Base-by-base conservation (phyloP, 2,329 filamentous ascomycete genomes). In the Venturia oleaginea region DNA sequence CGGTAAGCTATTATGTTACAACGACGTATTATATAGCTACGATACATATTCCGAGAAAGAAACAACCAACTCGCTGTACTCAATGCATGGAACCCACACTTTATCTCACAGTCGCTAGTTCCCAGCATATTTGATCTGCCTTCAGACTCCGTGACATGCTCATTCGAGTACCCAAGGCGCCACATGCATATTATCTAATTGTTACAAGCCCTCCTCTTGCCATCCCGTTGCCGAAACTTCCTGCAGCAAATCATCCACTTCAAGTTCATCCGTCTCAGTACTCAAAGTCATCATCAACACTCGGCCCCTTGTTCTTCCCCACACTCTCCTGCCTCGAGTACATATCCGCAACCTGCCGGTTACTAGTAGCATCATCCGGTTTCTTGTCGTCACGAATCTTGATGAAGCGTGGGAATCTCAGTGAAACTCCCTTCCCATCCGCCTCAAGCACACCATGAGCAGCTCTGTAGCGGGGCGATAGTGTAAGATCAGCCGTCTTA, bases 201-300 rank as follows among this genome's bases (percentile, higher is more conserved):
- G 38, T 17, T 15, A 2, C 5, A 40, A 13, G 38, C 38, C 38
- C 17, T 15, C 17, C 13, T 1, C 4, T 40, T 10, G 8, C 11
- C 38, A 40, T 40, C 38, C 13, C 17, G 17, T 15, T 40, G 7
- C 22, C 22, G 10, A 22, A 15, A 51, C 27, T 3, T 10, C 15
- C 22, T 5, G 8, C 46, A 3, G 6, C 24, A 8, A 27, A 27
- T 10, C 19, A 10, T 10, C 43, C 43, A 22, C 5, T n/a, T n/a
- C n/a, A n/a, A 2, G 38, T 11, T 40, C 38, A 15, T 13, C 17
- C 15, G 10, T 22, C 6, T 51, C 22, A 99, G 78, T 99, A 99
- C 80, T 99, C 94, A 77, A 97, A 99, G 75, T 97, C 92, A 78
- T 97, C 93, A 80, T 99, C 94, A 64, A 92, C 92, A 59, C 87